Evolutionary conservation across 257 asterid species (phyloP), one percentile per base, ranked within the genome.

Genomic region (Cruciata laevipes): DNA sequence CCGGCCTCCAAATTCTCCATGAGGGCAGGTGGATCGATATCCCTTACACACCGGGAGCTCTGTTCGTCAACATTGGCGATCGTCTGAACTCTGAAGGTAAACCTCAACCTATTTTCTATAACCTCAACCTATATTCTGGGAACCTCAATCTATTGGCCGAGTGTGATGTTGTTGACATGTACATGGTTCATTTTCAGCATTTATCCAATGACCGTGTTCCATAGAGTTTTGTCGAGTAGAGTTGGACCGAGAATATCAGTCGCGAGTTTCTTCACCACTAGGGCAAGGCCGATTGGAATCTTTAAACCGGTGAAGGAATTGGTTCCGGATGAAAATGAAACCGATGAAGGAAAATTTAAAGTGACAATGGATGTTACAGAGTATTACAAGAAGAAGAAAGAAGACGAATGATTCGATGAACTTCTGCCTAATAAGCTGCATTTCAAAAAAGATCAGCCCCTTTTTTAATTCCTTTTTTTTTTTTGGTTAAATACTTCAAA

Each of bases 191-290:
- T 18, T 66, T 77, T 40, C 84, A 85, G 89, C 84, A 83, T 0
- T 73, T 85, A 73, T 74, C 95, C 9, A 89, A 89, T 33, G 95
- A 85, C 85, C 63, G 82, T 71, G 3, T 81, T 82, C 68, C 95
- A 89, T 37, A 78, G 86, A 73, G 89, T 83, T 3, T 0, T 82
- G 61, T 92, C 92, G 20, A 85, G 78, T 5, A 35, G 55, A 1
- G 76, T 61, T 57, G 90, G 89, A 2, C 89, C 96, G 44, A 72
- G 96, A 67, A 72, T 78, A 37, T 89, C 96, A 0, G 83, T 86
- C 4, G 95, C 92, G 1, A 74, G 86, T 80, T 87, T 86, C 77
- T 85, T 83, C 44, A 42, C 76, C 72, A 87, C 87, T 0, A 76
- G 85, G 27, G 21, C 65, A 21, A 5, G 40, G 67, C 82, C 82